These are phyloP conservation scores for Collybiopsis confluens DNA, from an alignment of 768 basidiomycete species.

Conservation along the genomic window DNA sequence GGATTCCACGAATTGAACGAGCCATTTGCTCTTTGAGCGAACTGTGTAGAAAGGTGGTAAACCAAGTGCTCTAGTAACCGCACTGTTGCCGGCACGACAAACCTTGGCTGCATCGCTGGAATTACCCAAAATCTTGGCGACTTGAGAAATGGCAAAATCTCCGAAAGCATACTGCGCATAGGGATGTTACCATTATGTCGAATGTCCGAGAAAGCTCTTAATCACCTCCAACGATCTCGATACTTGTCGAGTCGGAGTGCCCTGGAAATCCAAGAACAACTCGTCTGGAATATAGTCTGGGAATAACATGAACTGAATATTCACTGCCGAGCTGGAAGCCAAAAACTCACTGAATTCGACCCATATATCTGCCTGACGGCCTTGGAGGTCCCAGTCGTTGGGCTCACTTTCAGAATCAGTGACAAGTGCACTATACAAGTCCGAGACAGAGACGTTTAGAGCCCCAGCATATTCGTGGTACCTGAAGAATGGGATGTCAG, in stretches of 20 bases:
- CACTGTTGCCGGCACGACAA: too few species aligned
- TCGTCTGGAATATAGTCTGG: slow-evolving; percentile 20
- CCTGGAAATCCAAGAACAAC: slow-evolving; percentile 29
- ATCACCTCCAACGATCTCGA: slow-evolving; percentile 57
- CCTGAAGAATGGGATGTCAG: slow-evolving; percentile 26
- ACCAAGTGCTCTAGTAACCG: background rate
- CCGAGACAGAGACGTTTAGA: slow-evolving; percentile 43
- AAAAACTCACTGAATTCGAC: slow-evolving; percentile 41
- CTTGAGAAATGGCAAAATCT: slow-evolving; percentile 63
- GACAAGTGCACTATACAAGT: slow-evolving; percentile 52
- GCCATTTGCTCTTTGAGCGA: slow-evolving; percentile 49
- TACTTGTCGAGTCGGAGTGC: slow-evolving; percentile 58
- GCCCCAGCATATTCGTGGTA: slow-evolving; percentile 44
- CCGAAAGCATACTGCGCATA: slow-evolving; percentile 61
- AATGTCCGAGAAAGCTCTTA: background rate
- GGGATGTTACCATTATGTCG: too few species aligned
- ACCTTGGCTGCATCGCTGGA: slow-evolving; percentile 49
- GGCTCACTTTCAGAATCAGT: slow-evolving; percentile 57
- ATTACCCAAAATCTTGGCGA: slow-evolving; percentile 50
- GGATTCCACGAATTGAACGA: slow-evolving; percentile 60
- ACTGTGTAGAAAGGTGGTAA: slow-evolving; percentile 28
- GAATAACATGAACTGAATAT: background rate
- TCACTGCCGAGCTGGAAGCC: background rate
- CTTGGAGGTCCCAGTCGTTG: slow-evolving; percentile 60
- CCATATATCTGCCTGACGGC: slow-evolving; percentile 55